phyloP scores from a whole-genome alignment of 768 basidiomycete genomes.

The Tylopilus balloui region DNA sequence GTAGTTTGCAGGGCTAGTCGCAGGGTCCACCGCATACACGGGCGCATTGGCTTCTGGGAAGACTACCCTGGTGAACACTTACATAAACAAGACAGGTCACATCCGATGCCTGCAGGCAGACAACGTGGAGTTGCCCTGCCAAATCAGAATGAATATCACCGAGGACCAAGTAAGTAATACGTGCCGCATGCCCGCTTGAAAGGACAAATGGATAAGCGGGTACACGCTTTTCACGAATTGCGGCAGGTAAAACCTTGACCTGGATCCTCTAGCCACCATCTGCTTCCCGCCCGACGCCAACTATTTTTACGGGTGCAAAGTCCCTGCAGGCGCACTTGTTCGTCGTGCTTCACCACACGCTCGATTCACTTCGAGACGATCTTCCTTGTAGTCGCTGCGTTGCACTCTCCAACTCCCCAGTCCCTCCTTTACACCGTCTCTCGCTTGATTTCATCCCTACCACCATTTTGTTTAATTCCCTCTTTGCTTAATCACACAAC shows the following conservation, averaged over 20 bases:
- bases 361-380: conserved; percentile 54
- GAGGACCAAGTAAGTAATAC: conserved; percentile 31
- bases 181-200: conserved; percentile 29
- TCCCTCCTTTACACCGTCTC: conserved; percentile 34
- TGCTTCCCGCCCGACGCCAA: conserved; percentile 19
- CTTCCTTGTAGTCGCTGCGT: conserved; percentile 32
- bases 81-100: conserved; percentile 45
- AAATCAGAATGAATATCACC: conserved; percentile 47
- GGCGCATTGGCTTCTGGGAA: conserved; percentile 5
- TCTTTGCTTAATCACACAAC: conserved; percentile 17
- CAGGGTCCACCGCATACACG: background rate
- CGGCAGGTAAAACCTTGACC: conserved; percentile 39
- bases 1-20: background rate
- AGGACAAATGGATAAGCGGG: conserved; percentile 50
- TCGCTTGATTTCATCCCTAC: conserved; percentile 25
- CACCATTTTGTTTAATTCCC: conserved; percentile 14
- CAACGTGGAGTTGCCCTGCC: conserved; percentile 55
- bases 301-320: conserved; percentile 27
- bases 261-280: conserved; percentile 21
- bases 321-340: conserved; percentile 23
- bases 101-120: conserved; percentile 68
- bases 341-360: conserved; percentile 31
- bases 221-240: conserved; percentile 49
- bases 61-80: conserved; percentile 22
- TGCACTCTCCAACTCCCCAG: conserved; percentile 29